Percentiles rank a stretch among this genome's conserved stretches.
Conservation (phyloP, 768 basidiomycete genomes). For the Boletus rubescentipes region DNA sequence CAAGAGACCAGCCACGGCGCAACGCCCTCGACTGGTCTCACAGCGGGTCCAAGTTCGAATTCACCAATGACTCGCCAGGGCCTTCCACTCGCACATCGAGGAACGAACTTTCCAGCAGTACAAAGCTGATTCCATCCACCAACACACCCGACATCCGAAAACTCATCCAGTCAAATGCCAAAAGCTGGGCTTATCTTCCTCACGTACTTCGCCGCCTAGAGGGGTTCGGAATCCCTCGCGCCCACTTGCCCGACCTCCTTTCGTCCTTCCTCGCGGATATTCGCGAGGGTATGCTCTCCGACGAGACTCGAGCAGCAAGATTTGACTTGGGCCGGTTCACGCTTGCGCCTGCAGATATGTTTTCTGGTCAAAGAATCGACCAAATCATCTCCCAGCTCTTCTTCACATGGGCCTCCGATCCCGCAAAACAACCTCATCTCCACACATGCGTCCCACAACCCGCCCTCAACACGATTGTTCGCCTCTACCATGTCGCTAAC, state of each 20-base stretch:
- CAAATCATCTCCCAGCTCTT: constrained; percentile 52
- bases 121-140: constrained; percentile 1
- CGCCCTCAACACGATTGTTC: constrained; percentile 40
- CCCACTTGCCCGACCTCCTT: constrained; percentile 43
- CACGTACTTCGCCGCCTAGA: constrained; percentile 41
- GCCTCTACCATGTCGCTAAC: constrained; percentile 40
- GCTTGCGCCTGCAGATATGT: constrained; percentile 31
- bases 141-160: constrained; percentile 12
- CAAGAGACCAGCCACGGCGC: background rate
- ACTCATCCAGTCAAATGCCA: constrained; percentile 38
- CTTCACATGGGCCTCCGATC: constrained; percentile 53
- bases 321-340: constrained; percentile 47
- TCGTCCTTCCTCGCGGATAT: constrained; percentile 41
- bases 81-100: background rate
- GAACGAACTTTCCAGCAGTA: background rate
- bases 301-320: constrained; percentile 19
- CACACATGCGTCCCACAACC: constrained; percentile 26
- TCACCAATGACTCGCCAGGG: background rate
- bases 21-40: constrained; percentile 1
- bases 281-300: constrained; percentile 29
- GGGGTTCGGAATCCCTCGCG: constrained; percentile 47
- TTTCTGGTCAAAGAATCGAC: constrained; percentile 38
- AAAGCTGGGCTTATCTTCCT: constrained; percentile 37
- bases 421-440: constrained; percentile 27
- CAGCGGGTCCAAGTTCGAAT: background rate